Percentiles rank a stretch among this genome's conserved stretches.
phyloP scores from a whole-genome alignment of 78 protist species.

The Cavenderia fasciculata region DNA sequence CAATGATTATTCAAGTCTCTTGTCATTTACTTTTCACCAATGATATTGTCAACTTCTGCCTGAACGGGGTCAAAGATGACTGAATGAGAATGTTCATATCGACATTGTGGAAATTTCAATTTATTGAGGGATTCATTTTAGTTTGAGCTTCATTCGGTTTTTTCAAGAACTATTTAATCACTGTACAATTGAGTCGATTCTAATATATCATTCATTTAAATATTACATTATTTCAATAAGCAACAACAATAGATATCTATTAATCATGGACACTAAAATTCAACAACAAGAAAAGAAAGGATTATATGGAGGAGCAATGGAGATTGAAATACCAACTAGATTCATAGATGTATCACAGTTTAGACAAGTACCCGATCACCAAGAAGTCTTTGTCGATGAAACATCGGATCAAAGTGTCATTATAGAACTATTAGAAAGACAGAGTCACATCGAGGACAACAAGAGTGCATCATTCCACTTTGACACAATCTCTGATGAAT shows the following conservation, averaged over 20 bases:
- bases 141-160: no score
- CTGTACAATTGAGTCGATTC: no score
- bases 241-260: no score
- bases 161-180: no score
- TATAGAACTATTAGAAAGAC: constrained; percentile 57
- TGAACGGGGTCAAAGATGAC: no score
- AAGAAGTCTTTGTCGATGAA: constrained; percentile 63
- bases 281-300: constrained; percentile 3
- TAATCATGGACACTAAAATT: no score
- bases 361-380: constrained; percentile 60
- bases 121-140: no score
- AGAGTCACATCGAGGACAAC: constrained; percentile 1
- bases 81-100: no score
- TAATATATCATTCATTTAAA: neutral
- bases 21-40: no score
- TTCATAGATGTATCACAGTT: constrained; percentile 25
- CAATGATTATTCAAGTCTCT: no score
- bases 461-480: constrained; percentile 22
- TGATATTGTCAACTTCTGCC: no score
- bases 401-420: constrained; percentile 51
- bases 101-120: no score
- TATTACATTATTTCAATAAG: neutral
- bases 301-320: constrained; percentile 74
- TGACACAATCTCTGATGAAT: constrained; percentile 24
- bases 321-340: constrained; percentile 41